A percentile compares a stretch with the other conserved stretches of the same genome.
Conservation (phyloP, 139 green algal genomes). For the Dunaliella primolecta region DNA sequence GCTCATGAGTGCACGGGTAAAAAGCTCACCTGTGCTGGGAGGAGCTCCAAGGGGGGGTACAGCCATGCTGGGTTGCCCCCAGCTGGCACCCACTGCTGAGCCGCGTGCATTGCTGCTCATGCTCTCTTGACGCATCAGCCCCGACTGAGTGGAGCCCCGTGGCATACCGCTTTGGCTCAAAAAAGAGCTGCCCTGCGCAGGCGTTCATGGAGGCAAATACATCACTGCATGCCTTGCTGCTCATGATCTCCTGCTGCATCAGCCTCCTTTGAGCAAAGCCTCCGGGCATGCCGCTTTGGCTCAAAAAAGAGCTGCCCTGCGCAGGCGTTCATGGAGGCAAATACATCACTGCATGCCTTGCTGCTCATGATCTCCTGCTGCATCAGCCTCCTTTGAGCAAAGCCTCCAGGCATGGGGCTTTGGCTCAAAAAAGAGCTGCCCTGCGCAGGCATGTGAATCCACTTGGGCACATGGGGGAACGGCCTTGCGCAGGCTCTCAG, state of each 20-base stretch:
- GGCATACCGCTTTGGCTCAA: background rate
- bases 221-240: background rate
- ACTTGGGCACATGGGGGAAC: no score
- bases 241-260: background rate
- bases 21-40: background rate
- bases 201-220: no score
- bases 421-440: background rate
- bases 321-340: no score
- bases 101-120: background rate
- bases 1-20: constrained; percentile 7
- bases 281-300: background rate
- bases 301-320: background rate
- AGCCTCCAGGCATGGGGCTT: background rate
- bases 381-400: background rate
- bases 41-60: background rate
- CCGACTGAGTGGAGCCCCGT: no score
- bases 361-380: background rate
- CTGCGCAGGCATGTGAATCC: no score
- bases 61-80: background rate
- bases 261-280: no score
- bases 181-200: constrained; percentile 4
- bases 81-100: background rate
- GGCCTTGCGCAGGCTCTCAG: no score
- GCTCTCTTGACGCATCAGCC: background rate
- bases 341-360: background rate